phyloP scores from a whole-genome alignment of 306 rosid species.

The Urtica urens region DNA sequence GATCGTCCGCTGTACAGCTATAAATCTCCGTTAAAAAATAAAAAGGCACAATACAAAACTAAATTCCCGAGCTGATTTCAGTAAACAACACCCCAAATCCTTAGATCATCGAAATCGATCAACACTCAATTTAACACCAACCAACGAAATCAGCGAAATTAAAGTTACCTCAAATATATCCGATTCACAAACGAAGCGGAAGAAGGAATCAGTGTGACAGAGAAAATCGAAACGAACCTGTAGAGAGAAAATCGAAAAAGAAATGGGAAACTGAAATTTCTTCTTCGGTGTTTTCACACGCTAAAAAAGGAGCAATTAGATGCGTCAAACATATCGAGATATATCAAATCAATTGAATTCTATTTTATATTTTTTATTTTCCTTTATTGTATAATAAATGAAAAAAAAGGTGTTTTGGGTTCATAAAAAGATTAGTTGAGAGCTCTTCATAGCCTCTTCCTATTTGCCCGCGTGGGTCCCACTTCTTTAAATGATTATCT shows the following conservation, averaged over 20 bases:
- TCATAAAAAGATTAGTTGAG: too few relatives aligned
- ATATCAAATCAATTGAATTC: too few relatives aligned
- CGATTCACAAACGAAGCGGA: neutral
- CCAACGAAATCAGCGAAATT: neutral
- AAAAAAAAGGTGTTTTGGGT: neutral
- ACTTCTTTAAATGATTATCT: neutral
- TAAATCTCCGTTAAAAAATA: too few relatives aligned
- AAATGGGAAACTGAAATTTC: neutral
- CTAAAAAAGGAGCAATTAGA: neutral
- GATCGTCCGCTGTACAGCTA: too few relatives aligned
- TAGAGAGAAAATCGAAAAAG: neutral
- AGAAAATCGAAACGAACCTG: constrained; percentile 4
- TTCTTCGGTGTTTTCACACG: neutral
- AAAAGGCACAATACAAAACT: too few relatives aligned
- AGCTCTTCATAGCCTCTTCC: too few relatives aligned
- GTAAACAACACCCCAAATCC: too few relatives aligned
- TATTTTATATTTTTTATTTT: neutral
- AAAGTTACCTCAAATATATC: neutral
- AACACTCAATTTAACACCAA: neutral
- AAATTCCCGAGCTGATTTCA: too few relatives aligned
- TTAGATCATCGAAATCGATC: too few relatives aligned
- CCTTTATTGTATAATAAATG: neutral
- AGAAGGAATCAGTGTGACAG: neutral
- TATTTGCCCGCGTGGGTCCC: neutral
- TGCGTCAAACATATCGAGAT: too few relatives aligned